A percentile compares a stretch with the other conserved stretches of the same genome.
Evolutionary conservation across 1,284 basidiomycete genomes (phyloP).

Genomic region (Rhodotorula sp.): DNA sequence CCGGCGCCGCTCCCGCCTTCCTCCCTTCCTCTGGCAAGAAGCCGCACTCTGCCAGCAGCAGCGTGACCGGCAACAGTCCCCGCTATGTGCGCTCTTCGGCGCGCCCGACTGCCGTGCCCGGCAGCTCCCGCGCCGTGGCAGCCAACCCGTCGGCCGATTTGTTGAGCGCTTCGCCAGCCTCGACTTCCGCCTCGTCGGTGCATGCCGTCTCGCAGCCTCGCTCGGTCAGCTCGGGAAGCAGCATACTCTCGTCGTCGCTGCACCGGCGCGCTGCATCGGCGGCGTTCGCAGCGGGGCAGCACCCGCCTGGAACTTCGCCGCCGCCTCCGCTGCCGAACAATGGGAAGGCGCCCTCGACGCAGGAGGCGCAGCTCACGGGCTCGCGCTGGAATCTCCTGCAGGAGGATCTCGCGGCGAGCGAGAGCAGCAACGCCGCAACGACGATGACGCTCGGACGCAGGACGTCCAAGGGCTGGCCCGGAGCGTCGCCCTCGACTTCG

Average conservation of each 20-base stretch:
- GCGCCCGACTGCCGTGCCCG: neutral
- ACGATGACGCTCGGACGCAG: neutral
- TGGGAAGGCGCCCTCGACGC: constrained; percentile 23
- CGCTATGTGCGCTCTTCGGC: constrained; percentile 24
- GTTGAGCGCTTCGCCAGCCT: constrained; percentile 23
- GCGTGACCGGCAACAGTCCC: constrained; percentile 5
- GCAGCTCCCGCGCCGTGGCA: neutral
- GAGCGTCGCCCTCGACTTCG: neutral
- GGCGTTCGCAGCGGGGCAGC: neutral
- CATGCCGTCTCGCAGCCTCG: constrained; percentile 21
- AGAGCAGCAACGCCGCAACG: neutral
- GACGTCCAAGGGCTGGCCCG: constrained; percentile 2
- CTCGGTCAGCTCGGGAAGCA: constrained; percentile 27
- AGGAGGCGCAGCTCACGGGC: constrained; percentile 23
- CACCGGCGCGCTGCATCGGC: constrained; percentile 13
- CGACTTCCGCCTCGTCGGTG: constrained; percentile 21
- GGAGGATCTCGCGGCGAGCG: constrained; percentile 6
- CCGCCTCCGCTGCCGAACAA: neutral
- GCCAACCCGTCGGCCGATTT: neutral
- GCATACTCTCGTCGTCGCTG: constrained; percentile 32
- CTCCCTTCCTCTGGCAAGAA: constrained; percentile 28
- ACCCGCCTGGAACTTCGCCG: neutral
- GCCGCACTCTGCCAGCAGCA: neutral
- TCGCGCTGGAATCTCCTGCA: constrained; percentile 23
- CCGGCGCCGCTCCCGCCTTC: constrained; percentile 29